Base-by-base conservation (phyloP, 192 early-diverging fungal species). In the Paraglomus occultum region DNA sequence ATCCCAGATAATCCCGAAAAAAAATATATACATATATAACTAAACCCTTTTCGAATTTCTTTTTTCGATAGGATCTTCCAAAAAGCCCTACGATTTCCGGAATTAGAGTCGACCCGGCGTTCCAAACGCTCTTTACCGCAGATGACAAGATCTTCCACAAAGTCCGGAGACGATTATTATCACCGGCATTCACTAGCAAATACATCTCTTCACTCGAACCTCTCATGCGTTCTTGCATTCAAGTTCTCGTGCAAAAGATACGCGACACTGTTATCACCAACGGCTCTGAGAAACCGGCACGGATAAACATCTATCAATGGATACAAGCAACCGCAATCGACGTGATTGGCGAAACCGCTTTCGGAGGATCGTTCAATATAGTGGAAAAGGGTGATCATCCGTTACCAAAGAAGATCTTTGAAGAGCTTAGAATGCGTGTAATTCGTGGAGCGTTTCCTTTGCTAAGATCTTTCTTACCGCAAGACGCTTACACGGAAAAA, bases 351-450 rank as follows among this genome's bases (percentile, higher is more conserved):
- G 76, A 80, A n/a, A 79, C 79, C 0, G 79, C 79, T 10, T 84
- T 85, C 66, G 84, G 83, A 8, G 40, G 68, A 50, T 71, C 81
- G 5, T 85, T 85, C 49, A 61, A 81, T 8, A 84, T 85, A 75
- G 51, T 85, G n/a, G 74, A 81, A 44, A 64, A 72, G 5, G 78
- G 72, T 8, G 71, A 70, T 2, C 80, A 85, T 66, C 75, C 74
- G 18, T 42, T 85, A 4, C 81, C 80, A 7, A 52, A 50, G 15
- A 58, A 67, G 50, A 51, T 77, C 18, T 73, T 67, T 23, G 52
- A 72, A 40, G 74, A 73, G 7, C 31, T 77, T 38, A 74, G 60
- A 44, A 42, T 70, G 17, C 61, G 70, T 59, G 47, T 71, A 44
- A 52, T 62, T 1, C 43, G 71, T 23, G 15, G 38, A 2, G 69